These are phyloP conservation scores for Xylaria multiplex DNA, from an alignment of 2,329 filamentous ascomycete species.

Conservation along the genomic window DNA sequence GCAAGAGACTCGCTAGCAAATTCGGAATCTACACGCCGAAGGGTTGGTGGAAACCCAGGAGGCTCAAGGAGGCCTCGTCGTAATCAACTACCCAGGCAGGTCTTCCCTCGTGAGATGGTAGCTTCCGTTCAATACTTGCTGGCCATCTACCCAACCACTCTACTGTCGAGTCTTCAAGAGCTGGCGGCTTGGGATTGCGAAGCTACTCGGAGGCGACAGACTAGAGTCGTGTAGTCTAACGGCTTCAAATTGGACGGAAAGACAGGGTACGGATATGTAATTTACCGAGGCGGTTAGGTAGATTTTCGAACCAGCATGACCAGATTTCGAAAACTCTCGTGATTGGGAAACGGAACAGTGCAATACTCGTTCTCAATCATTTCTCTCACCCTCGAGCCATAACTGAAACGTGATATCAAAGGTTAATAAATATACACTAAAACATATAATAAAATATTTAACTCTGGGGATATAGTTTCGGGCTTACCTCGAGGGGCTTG, in stretches of 20 bases:
- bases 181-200: too few relatives aligned
- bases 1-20: too few relatives aligned
- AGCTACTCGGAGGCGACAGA: too few relatives aligned
- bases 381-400: constrained; percentile 25
- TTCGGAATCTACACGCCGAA: too few relatives aligned
- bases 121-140: too few relatives aligned
- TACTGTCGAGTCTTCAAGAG: too few relatives aligned
- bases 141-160: too few relatives aligned
- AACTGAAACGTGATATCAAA: constrained; percentile 17
- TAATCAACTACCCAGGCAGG: too few relatives aligned
- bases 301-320: constrained; percentile 30
- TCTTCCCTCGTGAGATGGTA: too few relatives aligned
- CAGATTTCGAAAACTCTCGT: constrained; percentile 31
- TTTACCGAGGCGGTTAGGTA: constrained; percentile 21
- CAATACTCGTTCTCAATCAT: constrained; percentile 36
- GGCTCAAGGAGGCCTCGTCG: too few relatives aligned
- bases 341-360: constrained; percentile 25
- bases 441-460: constrained; percentile 17
- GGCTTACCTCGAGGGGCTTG: constrained; percentile 15
- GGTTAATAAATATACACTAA: constrained; percentile 23
- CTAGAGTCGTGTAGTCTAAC: constrained; percentile 8
- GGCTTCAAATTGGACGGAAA: constrained; percentile 20
- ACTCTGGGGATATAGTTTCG: constrained; percentile 21
- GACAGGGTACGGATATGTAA: constrained; percentile 21
- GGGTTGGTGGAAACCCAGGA: too few relatives aligned